Base-by-base conservation (phyloP, 768 basidiomycete species). In the Multifurca ochricompacta region DNA sequence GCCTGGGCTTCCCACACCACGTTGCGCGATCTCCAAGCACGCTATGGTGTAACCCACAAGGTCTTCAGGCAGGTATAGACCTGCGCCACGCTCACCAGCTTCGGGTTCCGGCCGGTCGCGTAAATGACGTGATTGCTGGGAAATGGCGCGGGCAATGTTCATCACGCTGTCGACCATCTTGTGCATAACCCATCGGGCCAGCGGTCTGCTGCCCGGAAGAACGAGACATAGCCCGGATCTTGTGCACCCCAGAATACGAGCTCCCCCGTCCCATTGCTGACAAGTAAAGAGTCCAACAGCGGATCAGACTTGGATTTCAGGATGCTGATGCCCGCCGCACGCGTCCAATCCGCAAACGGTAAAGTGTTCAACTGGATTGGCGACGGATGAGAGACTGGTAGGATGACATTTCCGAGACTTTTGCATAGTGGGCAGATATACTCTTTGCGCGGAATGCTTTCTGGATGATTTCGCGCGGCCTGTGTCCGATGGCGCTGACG, bases 371-470 rank as follows among this genome's bases (percentile, higher is more conserved):
- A 74, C 3, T 66, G 66, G 21, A 75, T 67, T 32, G 72, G 76
- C n/a, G 60, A 61, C 10, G 82, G 73, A 11, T 73, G 73, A 4
- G 78, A 74, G 16, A 94, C 83, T 0, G 96, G 96, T 1, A 99
- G 76, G 37, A 99, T 85, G 28, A 92, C 82, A 67, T 99, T 99
- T 3, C 95, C 93, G 6, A 97, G 74, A 62, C 90, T 92, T 71
- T 98, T 98, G 74, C 96, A 99, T 4, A 99, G 72, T 1, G 96
- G 96, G 62, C 96, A 99, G 43, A 97, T 88, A 70, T 85, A 98
- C 64, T 99, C 96, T 61, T 87, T 87, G 36, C 96, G 79, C 14
- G 87, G 82, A n/a, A 93, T 91, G 63, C 83, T 87, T 67, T 98
- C 95, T 0, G 96, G 94, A 64, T 96, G 95, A 60, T 93, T 91